Evolutionary conservation across 345 rosid species (phyloP).

Genomic region (Lepidium africanum): DNA sequence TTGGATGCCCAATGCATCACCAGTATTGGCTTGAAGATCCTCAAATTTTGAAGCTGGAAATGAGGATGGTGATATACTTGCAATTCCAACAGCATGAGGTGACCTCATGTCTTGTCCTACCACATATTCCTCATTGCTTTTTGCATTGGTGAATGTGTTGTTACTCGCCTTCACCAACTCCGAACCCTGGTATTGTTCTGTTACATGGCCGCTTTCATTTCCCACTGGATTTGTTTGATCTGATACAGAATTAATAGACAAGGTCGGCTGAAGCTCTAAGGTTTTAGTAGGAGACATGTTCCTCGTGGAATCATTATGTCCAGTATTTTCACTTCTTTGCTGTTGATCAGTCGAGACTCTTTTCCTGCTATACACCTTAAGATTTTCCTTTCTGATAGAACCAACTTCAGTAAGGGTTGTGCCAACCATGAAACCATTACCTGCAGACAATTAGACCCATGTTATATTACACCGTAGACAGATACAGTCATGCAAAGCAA

Average conservation of each 20-base stretch:
- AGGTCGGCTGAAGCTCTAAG: constrained; percentile 26
- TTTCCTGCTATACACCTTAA: constrained; percentile 48
- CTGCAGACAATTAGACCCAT: constrained; percentile 9
- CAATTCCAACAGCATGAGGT: constrained; percentile 18
- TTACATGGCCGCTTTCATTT: constrained; percentile 18
- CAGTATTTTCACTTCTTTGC: constrained; percentile 26
- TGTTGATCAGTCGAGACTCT: constrained; percentile 26
- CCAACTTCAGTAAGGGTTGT: constrained; percentile 9
- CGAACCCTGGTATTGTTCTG: constrained; percentile 20
- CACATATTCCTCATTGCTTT: constrained; percentile 4
- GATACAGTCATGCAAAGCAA: constrained; percentile 8
- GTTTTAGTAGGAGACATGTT: constrained; percentile 15
- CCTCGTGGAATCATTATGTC: constrained; percentile 12
- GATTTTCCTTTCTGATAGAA: constrained; percentile 21
- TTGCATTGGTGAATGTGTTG: constrained; percentile 14
- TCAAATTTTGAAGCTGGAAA: constrained; percentile 25
- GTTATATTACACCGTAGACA: not conserved
- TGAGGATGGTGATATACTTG: constrained; percentile 18
- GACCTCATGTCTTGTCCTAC: constrained; percentile 17
- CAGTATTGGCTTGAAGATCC: constrained; percentile 18
- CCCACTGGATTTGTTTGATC: constrained; percentile 6
- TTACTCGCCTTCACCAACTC: constrained; percentile 7
- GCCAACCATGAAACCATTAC: not conserved
- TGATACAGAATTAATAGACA: constrained; percentile 23
- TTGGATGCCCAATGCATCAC: constrained; percentile 27